phyloP scores from a whole-genome alignment of 345 rosid species.

The Linum usitatissimum region DNA sequence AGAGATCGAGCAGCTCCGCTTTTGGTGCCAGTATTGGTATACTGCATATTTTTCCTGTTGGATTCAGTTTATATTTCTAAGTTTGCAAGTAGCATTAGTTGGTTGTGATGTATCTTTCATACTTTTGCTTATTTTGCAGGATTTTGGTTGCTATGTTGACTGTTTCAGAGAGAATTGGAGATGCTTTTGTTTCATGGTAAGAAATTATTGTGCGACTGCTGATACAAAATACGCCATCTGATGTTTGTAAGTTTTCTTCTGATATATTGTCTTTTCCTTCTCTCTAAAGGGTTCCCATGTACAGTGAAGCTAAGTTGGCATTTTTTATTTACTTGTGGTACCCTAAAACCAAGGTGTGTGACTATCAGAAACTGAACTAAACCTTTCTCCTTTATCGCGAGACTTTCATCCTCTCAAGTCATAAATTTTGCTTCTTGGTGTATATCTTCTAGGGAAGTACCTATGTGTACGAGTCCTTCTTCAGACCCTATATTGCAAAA shows the following conservation, averaged over 20 bases:
- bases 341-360: slow-evolving; percentile 62
- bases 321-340: slow-evolving; percentile 77
- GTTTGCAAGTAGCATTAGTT: background rate
- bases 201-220: background rate
- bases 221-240: background rate
- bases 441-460: slow-evolving; percentile 42
- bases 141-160: slow-evolving; percentile 52
- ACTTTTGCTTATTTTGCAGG: slow-evolving; percentile 26
- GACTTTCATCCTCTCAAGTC: background rate
- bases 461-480: slow-evolving; percentile 53
- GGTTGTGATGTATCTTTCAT: background rate
- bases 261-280: slow-evolving; percentile 8
- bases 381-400: background rate
- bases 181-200: slow-evolving; percentile 59
- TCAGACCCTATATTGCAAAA: slow-evolving; percentile 44
- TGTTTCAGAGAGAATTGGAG: slow-evolving; percentile 52
- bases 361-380: background rate
- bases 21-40: slow-evolving; percentile 64
- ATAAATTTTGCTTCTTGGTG: background rate
- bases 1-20: slow-evolving; percentile 48
- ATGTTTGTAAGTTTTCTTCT: background rate
- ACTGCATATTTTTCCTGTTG: background rate
- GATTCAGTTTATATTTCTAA: background rate
- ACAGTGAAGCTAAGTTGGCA: slow-evolving; percentile 70
- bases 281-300: slow-evolving; percentile 66